Percentiles rank a stretch among this genome's conserved stretches.
phyloP scores from a whole-genome alignment of 1,139 yeast species.

The Pichiaceae sp. region DNA sequence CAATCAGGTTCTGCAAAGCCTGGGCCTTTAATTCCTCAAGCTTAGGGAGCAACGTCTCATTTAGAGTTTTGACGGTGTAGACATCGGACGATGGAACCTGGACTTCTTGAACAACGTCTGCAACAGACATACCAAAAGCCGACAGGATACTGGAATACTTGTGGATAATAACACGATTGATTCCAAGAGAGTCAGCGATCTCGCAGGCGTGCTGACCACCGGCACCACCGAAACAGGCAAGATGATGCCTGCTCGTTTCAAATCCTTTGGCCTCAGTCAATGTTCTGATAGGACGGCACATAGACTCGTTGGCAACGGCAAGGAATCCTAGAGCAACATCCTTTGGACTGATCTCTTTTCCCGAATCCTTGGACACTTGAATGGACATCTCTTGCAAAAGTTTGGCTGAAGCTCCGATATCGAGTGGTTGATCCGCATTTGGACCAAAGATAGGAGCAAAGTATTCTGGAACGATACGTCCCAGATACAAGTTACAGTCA shows the following conservation, averaged over 20 bases:
- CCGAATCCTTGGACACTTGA: conserved; percentile 26
- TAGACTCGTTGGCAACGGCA: conserved; percentile 45
- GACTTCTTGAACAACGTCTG: conserved; percentile 54
- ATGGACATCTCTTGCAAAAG: conserved; percentile 35
- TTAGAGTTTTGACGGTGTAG: conserved; percentile 27
- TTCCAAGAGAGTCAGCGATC: conserved; percentile 41
- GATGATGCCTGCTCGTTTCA: conserved; percentile 33
- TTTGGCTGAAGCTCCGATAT: conserved; percentile 28
- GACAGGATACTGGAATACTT: conserved; percentile 46
- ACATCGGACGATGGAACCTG: conserved; percentile 48
- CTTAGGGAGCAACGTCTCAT: conserved; percentile 26
- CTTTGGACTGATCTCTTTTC: conserved; percentile 27
- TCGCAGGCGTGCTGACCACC: conserved; percentile 52
- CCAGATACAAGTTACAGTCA: conserved; percentile 48
- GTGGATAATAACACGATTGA: conserved; percentile 37
- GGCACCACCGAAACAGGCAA: conserved; percentile 50
- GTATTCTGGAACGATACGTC: conserved; percentile 44
- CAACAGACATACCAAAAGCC: conserved; percentile 49
- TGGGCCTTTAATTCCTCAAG: conserved; percentile 43
- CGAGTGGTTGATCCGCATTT: conserved; percentile 43
- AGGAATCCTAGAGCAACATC: conserved; percentile 47
- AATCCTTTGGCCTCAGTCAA: conserved; percentile 49
- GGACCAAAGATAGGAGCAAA: conserved; percentile 55
- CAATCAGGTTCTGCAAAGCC: no score
- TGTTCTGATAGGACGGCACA: conserved; percentile 50